phyloP scores from a whole-genome alignment of 768 basidiomycete genomes.

The Termitomyces sp. region DNA sequence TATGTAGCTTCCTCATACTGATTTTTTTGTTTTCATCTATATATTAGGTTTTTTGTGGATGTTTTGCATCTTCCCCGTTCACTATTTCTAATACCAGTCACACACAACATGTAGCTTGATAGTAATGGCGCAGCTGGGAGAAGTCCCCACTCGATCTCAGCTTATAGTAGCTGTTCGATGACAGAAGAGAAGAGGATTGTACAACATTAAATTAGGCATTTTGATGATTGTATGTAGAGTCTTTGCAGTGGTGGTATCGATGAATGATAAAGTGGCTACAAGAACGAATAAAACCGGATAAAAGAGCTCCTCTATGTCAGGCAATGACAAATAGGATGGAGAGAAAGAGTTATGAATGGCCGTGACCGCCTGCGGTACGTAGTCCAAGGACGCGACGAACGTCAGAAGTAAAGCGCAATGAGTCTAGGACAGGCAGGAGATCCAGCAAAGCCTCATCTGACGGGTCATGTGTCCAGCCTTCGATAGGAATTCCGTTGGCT shows the following conservation, averaged over 20 bases:
- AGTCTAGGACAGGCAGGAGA: conserved; percentile 92
- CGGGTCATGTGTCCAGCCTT: conserved; percentile 98
- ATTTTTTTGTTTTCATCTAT: conserved; percentile 18
- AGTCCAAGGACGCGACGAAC: conserved; percentile 88
- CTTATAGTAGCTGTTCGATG: background rate
- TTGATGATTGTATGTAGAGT: conserved; percentile 20
- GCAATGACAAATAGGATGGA: conserved; percentile 8
- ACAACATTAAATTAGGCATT: conserved; percentile 28
- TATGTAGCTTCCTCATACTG: conserved; percentile 49
- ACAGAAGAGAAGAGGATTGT: conserved; percentile 15
- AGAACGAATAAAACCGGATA: conserved; percentile 25
- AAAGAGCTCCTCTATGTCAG: conserved; percentile 26
- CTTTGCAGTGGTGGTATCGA: conserved; percentile 35
- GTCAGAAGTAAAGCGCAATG: conserved; percentile 92
- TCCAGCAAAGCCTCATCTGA: conserved; percentile 96
- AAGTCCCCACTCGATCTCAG: conserved; percentile 2
- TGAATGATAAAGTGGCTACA: conserved; percentile 26
- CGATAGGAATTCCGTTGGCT: conserved; percentile 99
- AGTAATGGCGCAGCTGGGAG: conserved; percentile 23
- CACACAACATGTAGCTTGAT: conserved; percentile 23
- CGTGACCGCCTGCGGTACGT: conserved; percentile 41
- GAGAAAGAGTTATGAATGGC: conserved; percentile 26
- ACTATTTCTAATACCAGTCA: conserved; percentile 20
- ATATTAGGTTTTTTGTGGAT: conserved; percentile 18
- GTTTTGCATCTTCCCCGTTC: conserved; percentile 21